Percentiles rank a stretch among this genome's conserved stretches.
Evolutionary conservation across 1,284 basidiomycete species (phyloP).

Genomic region (Mycosarcoma mackinlayi): DNA sequence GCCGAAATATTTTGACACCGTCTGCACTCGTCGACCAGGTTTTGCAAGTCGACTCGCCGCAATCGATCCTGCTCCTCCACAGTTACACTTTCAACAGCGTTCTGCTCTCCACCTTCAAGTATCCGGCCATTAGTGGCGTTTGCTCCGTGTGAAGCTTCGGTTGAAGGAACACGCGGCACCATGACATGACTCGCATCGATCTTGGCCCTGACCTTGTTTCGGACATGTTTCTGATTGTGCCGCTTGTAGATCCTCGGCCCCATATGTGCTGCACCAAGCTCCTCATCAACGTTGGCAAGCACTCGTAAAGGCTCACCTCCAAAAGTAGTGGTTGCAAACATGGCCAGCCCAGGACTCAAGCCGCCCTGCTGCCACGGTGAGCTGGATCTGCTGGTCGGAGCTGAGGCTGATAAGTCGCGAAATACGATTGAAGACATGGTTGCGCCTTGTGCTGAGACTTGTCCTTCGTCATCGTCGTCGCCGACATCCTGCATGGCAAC

Average conservation of each 20-base stretch:
- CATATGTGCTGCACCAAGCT: constrained; percentile 46
- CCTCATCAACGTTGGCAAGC: constrained; percentile 42
- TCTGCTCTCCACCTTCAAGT: background rate
- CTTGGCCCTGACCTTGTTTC: constrained; percentile 26
- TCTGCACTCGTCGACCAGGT: constrained; percentile 33
- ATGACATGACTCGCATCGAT: constrained; percentile 19
- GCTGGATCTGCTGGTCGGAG: constrained; percentile 20
- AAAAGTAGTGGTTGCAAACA: constrained; percentile 33
- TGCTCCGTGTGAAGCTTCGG: no score
- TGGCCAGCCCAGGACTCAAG: constrained; percentile 35
- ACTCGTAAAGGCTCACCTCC: constrained; percentile 41
- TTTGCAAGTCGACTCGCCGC: constrained; percentile 19
- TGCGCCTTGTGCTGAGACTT: constrained; percentile 38
- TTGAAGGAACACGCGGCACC: no score
- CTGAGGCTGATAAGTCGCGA: constrained; percentile 33
- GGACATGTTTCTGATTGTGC: constrained; percentile 43
- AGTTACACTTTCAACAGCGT: background rate
- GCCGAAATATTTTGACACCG: constrained; percentile 12
- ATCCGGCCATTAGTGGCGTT: no score
- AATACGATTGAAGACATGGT: constrained; percentile 52
- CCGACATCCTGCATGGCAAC: constrained; percentile 6
- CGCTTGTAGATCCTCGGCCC: constrained; percentile 46
- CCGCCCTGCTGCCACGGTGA: constrained; percentile 34
- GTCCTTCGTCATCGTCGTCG: constrained; percentile 27
- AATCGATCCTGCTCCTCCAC: constrained; percentile 4